Conservation (phyloP, 345 rosid genomes). For the Odontarrhena argentea region DNA sequence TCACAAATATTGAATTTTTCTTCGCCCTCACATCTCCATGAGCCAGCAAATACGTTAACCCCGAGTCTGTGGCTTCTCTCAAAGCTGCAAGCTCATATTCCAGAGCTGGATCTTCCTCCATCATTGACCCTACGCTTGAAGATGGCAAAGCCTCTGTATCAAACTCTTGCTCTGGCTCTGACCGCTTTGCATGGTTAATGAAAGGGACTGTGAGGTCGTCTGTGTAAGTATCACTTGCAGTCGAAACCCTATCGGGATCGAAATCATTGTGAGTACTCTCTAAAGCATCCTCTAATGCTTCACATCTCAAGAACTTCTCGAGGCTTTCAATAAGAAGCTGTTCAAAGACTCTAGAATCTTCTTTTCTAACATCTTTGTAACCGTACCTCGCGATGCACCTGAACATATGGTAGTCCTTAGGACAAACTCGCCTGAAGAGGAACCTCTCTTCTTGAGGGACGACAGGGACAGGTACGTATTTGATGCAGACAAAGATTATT, state of each 20-base stretch:
- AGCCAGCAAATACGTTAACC: conserved; percentile 80
- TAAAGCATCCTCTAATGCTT: conserved; percentile 77
- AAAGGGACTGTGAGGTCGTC: conserved; percentile 66
- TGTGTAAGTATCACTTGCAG: conserved; percentile 39
- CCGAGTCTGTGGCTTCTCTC: conserved; percentile 79
- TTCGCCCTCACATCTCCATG: conserved; percentile 82
- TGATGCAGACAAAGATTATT: conserved; percentile 85
- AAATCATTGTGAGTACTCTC: conserved; percentile 55
- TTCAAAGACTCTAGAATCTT: conserved; percentile 79
- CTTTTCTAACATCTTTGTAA: conserved; percentile 86
- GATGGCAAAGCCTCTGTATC: conserved; percentile 53
- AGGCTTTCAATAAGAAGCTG: conserved; percentile 79
- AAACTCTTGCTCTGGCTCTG: conserved; percentile 40
- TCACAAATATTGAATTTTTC: conserved; percentile 74
- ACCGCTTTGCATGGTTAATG: conserved; percentile 38
- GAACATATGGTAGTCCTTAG: conserved; percentile 93
- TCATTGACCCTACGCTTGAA: conserved; percentile 48
- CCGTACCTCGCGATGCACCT: conserved; percentile 89
- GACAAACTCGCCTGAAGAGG: conserved; percentile 85
- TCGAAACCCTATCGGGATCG: conserved; percentile 52
- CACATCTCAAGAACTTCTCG: conserved; percentile 76
- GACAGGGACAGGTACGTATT: conserved; percentile 89
- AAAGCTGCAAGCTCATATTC: conserved; percentile 86
- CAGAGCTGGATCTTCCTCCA: conserved; percentile 71
- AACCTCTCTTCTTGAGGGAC: conserved; percentile 91